Evolutionary conservation across 805 yeast genomes (phyloP), one percentile per base, ranked within the genome.

Genomic region (Debaryomyces tyrocola): DNA sequence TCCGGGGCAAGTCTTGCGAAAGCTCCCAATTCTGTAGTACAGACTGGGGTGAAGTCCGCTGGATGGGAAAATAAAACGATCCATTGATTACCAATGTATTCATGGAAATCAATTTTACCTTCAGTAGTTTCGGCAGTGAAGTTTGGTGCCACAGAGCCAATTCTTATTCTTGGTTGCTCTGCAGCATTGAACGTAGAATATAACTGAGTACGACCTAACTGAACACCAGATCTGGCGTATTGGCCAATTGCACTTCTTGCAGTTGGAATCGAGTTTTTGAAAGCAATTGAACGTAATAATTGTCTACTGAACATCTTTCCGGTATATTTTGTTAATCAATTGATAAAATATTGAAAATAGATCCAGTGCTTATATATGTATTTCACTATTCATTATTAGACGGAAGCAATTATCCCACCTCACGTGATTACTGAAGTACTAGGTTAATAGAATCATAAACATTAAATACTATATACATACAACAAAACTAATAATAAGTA

Each of bases 1-100:
- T 84, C 89, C 11, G 86, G 85, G 60, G 83, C 82, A 60, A 85
- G 70, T 60, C 80, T 78, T 53, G 89, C 84, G 59, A 85, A 84
- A 6, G 89, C 90, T 52, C 90, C 90, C 49, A 85, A 73, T 65
- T 85, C 90, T 43, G 90, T 85, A 52, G 90, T 85, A 64, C 90
- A 85, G 40, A 85, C 87, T 31, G 90, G 90, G 17, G 90, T 85
- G 73, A 81, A 84, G 63, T 84, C 90, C 53, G 83, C 89, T 46
- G 90, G 90, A 62, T 85, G 90, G 28, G 87, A 81, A 69, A 85
- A 85, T 51, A 85, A 74, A 35, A 84, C 80, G 39, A 74, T 76
- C 90, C 90, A 84, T 47, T 74, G 67, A 59, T 75, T 73, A 31
- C 83, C 87, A 47, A 79, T 73, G 67, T 68, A 84, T 49, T 80